These are phyloP conservation scores for Leishmania tropica DNA, from an alignment of 208 protist species.

Conservation along the genomic window DNA sequence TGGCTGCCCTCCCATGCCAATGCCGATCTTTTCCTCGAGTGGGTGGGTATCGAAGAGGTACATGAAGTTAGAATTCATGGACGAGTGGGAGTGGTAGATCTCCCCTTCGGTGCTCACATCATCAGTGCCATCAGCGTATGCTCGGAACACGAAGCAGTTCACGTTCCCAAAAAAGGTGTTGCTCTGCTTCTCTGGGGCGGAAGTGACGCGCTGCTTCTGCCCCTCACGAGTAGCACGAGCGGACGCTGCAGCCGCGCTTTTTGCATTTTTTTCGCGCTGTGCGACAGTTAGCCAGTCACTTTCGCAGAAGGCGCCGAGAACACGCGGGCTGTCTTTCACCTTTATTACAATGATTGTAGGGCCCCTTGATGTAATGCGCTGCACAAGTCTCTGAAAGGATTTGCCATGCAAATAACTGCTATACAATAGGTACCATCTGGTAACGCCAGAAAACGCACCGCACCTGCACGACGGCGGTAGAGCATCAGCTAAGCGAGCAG, in stretches of 20 bases:
- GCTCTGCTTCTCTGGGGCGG: conserved; percentile 41
- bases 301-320: conserved; percentile 69
- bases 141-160: conserved; percentile 64
- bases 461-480: conserved; percentile 39
- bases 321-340: conserved; percentile 25
- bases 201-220: conserved; percentile 13
- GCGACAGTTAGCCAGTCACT: conserved; percentile 61
- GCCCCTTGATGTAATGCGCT: conserved; percentile 42
- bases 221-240: conserved; percentile 50
- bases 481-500: conserved; percentile 21
- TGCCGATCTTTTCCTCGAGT: conserved; percentile 47
- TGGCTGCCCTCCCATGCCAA: conserved; percentile 73
- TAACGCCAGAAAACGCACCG: neutral
- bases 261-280: conserved; percentile 49
- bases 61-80: conserved; percentile 77
- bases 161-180: conserved; percentile 68
- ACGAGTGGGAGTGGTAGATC: conserved; percentile 38
- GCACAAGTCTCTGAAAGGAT: conserved; percentile 65
- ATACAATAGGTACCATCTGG: conserved; percentile 68
- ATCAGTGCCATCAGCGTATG: neutral
- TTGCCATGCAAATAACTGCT: conserved; percentile 61
- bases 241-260: conserved; percentile 45
- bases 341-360: conserved; percentile 61
- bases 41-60: conserved; percentile 76
- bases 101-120: conserved; percentile 12